These are phyloP conservation scores for Potentilla sterilis DNA, from an alignment of 306 rosid species.

Conservation along the genomic window DNA sequence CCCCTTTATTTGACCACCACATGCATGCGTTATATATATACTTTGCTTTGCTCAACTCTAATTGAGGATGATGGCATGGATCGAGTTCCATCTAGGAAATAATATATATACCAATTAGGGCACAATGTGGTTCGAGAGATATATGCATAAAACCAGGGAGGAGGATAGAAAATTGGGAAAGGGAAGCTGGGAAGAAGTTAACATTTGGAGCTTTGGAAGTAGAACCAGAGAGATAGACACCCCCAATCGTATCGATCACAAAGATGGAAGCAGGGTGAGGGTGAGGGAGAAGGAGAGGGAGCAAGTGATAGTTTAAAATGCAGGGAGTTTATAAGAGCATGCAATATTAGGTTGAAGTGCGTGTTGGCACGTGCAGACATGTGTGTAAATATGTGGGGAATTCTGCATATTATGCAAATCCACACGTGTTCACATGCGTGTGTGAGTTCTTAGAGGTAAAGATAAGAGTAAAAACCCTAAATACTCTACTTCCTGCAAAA, in stretches of 20 bases:
- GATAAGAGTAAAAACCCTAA: background rate
- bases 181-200: slow-evolving; percentile 2
- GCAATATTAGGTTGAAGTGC: slow-evolving; percentile 55
- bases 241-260: background rate
- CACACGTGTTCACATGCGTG: slow-evolving; percentile 75
- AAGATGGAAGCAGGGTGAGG: background rate
- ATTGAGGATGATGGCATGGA: background rate
- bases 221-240: slow-evolving; percentile 20
- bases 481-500: slow-evolving; percentile 18
- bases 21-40: slow-evolving; percentile 28
- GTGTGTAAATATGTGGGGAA: slow-evolving; percentile 81
- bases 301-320: slow-evolving; percentile 21
- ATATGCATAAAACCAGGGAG: background rate
- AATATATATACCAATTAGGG: slow-evolving; percentile 3
- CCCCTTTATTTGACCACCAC: slow-evolving; percentile 39
- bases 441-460: slow-evolving; percentile 42
- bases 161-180: background rate
- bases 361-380: slow-evolving; percentile 83
- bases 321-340: slow-evolving; percentile 8
- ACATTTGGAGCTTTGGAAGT: slow-evolving; percentile 31
- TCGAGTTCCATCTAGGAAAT: background rate
- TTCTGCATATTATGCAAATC: slow-evolving; percentile 42
- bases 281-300: background rate
- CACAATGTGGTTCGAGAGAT: slow-evolving; percentile 12
- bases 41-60: background rate